Conservation (phyloP, 2,329 filamentous ascomycete genomes). For the Cladosporium sphaerospermum region DNA sequence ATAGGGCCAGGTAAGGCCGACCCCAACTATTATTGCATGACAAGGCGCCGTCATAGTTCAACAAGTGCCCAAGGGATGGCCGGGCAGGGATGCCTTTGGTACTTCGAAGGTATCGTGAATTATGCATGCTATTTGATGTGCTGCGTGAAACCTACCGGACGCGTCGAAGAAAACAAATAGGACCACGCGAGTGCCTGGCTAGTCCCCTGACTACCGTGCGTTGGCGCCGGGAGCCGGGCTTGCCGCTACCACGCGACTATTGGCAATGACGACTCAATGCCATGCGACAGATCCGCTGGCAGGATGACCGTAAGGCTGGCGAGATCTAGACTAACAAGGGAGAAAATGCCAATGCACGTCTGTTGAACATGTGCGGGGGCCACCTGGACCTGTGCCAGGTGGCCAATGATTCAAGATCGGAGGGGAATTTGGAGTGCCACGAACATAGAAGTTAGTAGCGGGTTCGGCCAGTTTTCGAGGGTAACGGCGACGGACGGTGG, state of each 20-base stretch:
- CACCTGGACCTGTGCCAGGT: too few species aligned
- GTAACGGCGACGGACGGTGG: slow-evolving; percentile 1
- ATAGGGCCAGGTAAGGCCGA: not conserved
- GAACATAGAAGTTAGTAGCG: too few species aligned
- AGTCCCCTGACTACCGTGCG: not conserved
- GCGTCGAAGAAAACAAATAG: too few species aligned
- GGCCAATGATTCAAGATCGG: not conserved
- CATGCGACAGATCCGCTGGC: too few species aligned
- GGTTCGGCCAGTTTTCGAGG: not conserved
- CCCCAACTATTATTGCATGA: too few species aligned
- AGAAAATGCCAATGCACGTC: not conserved
- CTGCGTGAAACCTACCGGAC: too few species aligned
- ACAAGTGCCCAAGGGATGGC: too few species aligned
- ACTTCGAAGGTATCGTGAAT: too few species aligned
- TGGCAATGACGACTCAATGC: not conserved
- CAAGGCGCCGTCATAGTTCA: too few species aligned
- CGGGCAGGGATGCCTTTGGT: too few species aligned
- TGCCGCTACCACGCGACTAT: not conserved
- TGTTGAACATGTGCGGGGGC: slow-evolving; percentile 1
- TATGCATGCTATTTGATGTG: too few species aligned
- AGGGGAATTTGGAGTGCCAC: not conserved
- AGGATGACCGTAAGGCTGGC: not conserved
- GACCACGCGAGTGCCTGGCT: too few species aligned
- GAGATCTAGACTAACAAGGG: not conserved
- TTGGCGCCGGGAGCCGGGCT: not conserved